Conservation (phyloP, 805 yeast genomes). For the Zygosaccharomyces kombuchaensis region DNA sequence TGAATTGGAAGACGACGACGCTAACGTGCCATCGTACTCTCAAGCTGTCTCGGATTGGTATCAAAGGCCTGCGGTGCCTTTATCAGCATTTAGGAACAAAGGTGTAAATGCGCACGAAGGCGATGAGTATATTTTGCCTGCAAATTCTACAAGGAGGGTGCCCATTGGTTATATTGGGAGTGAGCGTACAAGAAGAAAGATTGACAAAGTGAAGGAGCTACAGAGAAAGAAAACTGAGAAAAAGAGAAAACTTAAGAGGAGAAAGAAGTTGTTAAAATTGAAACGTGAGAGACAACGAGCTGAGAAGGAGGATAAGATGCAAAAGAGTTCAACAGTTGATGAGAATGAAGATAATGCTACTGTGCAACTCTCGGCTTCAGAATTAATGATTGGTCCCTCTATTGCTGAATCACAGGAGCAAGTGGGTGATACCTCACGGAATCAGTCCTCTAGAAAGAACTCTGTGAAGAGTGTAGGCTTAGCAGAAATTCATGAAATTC, state of each 20-base stretch:
- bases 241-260: conserved; percentile 33
- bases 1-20: conserved; percentile 69
- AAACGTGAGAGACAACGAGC: conserved; percentile 31
- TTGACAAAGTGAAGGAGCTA: conserved; percentile 34
- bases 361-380: conserved; percentile 2
- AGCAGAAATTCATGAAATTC: conserved; percentile 31
- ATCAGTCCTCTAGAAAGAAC: conserved; percentile 18
- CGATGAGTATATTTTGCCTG: conserved; percentile 31
- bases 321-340: conserved; percentile 2
- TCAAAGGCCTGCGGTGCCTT: conserved; percentile 56
- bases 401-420: conserved; percentile 4
- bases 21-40: conserved; percentile 35
- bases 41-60: conserved; percentile 37
- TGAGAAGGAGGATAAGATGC: conserved; percentile 22
- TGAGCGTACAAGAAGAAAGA: conserved; percentile 34
- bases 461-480: conserved; percentile 31
- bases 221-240: conserved; percentile 34
- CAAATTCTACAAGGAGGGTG: conserved; percentile 28
- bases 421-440: background rate
- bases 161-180: conserved; percentile 37
- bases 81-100: conserved; percentile 88
- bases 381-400: conserved; percentile 1
- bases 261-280: conserved; percentile 31
- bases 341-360: conserved; percentile 2
- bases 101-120: conserved; percentile 41